Conservation (phyloP, 2,329 filamentous ascomycete species). For the Neofusicoccum laricinum region DNA sequence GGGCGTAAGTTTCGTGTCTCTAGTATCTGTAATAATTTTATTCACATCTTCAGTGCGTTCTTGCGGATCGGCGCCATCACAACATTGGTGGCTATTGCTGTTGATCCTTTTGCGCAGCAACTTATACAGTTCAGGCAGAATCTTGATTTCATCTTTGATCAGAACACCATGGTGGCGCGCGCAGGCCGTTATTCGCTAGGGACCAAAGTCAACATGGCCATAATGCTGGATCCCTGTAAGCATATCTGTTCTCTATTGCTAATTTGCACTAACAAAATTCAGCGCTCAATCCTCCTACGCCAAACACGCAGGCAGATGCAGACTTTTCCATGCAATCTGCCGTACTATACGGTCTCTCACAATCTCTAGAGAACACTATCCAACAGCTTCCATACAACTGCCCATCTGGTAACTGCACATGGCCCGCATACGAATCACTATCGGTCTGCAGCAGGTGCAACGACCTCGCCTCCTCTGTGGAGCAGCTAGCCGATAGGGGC, state of each 20-base stretch:
- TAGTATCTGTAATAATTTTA: background rate
- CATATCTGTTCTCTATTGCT: too few relatives aligned
- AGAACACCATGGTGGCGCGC: background rate
- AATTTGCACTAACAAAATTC: background rate
- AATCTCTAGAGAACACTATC: background rate
- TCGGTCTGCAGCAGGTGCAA: slow-evolving; percentile 14
- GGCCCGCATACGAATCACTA: slow-evolving; percentile 8
- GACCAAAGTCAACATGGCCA: background rate
- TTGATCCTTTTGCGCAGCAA: slow-evolving; percentile 9
- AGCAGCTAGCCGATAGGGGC: background rate
- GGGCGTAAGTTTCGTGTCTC: background rate
- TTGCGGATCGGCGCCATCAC: slow-evolving; percentile 1
- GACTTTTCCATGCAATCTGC: slow-evolving; percentile 19
- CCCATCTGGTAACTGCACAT: slow-evolving; percentile 18
- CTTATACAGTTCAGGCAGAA: background rate
- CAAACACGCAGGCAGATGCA: background rate
- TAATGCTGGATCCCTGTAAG: background rate
- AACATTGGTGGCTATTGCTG: background rate
- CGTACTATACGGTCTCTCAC: slow-evolving; percentile 12
- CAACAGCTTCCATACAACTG: slow-evolving; percentile 14
- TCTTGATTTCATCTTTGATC: background rate
- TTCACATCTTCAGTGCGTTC: background rate
- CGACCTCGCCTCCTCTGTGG: background rate
- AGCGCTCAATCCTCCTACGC: background rate
- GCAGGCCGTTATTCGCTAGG: slow-evolving; percentile 8